Percentiles rank a stretch among this genome's conserved stretches.
These are phyloP conservation scores for Aspergillus thermomutatus DNA, from an alignment of 2,329 filamentous ascomycete species.

Conservation along the genomic window DNA sequence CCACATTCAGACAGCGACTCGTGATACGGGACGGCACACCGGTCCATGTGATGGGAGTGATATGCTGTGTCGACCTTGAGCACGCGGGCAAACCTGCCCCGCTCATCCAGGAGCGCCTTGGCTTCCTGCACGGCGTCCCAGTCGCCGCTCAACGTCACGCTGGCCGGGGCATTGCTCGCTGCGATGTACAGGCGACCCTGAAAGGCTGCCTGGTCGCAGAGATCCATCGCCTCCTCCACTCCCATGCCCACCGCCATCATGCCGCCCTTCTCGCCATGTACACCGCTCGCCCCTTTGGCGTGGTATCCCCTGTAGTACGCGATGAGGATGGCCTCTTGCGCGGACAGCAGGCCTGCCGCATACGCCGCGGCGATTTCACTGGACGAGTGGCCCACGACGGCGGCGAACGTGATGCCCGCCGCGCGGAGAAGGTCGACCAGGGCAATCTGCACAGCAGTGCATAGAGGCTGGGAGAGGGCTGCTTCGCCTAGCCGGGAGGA, in stretches of 20 bases:
- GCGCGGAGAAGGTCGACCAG: slow-evolving; percentile 23
- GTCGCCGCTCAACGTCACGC: slow-evolving; percentile 43
- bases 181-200: slow-evolving; percentile 22
- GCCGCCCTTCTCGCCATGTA: slow-evolving; percentile 16
- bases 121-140: slow-evolving; percentile 23
- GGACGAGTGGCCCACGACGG: slow-evolving; percentile 49
- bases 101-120: not conserved
- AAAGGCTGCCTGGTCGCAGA: slow-evolving; percentile 10
- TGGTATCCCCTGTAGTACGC: slow-evolving; percentile 46
- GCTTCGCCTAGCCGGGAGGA: slow-evolving; percentile 20
- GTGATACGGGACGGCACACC: not conserved
- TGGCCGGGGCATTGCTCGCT: slow-evolving; percentile 34
- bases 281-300: slow-evolving; percentile 5
- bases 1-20: not conserved
- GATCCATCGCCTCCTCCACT: slow-evolving; percentile 19
- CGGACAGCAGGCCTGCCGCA: slow-evolving; percentile 45
- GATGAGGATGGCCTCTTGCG: slow-evolving; percentile 41
- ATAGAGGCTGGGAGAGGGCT: slow-evolving; percentile 24
- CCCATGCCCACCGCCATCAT: slow-evolving; percentile 34
- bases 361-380: slow-evolving; percentile 53
- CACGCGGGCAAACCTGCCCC: not conserved
- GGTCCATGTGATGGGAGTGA: slow-evolving; percentile 12
- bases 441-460: slow-evolving; percentile 25
- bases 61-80: slow-evolving; percentile 14
- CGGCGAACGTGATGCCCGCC: slow-evolving; percentile 33